Percentiles rank a stretch among this genome's conserved stretches.
These are phyloP conservation scores for Aspergillus vadensis DNA, from an alignment of 2,329 filamentous ascomycete species.

Conservation along the genomic window DNA sequence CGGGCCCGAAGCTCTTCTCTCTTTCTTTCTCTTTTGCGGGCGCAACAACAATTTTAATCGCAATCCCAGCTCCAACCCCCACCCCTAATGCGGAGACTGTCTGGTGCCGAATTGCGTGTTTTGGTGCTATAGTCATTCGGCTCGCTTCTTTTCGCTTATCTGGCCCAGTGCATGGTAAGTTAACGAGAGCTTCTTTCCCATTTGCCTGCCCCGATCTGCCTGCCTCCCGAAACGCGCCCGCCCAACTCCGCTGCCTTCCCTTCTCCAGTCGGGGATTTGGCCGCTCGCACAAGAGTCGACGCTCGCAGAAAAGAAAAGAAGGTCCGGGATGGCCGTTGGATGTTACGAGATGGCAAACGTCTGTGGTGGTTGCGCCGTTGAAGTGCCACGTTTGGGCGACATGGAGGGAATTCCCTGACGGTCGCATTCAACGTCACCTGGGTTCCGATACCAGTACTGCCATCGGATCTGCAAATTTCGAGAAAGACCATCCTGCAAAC, in stretches of 20 bases:
- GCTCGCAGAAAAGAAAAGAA: not conserved
- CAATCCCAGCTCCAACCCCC: slow-evolving; percentile 14
- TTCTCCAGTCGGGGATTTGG: not conserved
- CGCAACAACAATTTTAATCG: slow-evolving; percentile 26
- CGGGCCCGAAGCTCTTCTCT: slow-evolving; percentile 23
- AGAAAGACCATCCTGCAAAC: not conserved
- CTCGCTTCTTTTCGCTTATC: slow-evolving; percentile 30
- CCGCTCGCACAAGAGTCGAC: not conserved
- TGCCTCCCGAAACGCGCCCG: slow-evolving; percentile 14
- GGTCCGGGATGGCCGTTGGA: not conserved
- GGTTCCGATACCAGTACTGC: not conserved
- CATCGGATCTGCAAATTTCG: not conserved
- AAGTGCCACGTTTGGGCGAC: slow-evolving; percentile 9
- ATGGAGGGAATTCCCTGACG: slow-evolving; percentile 11
- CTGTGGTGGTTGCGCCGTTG: slow-evolving; percentile 13
- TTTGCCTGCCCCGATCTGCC: slow-evolving; percentile 19
- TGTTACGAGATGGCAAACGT: slow-evolving; percentile 2
- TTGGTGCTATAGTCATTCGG: slow-evolving; percentile 31
- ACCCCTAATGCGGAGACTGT: slow-evolving; percentile 24
- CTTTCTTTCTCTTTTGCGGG: slow-evolving; percentile 22
- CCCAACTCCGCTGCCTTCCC: not conserved
- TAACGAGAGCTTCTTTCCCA: slow-evolving; percentile 21
- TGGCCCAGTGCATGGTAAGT: slow-evolving; percentile 29
- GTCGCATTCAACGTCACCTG: slow-evolving; percentile 18
- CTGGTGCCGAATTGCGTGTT: slow-evolving; percentile 22